Evolutionary conservation across 768 basidiomycete species (phyloP), one percentile per base, ranked within the genome.

Genomic region (Calvatia gigantea): DNA sequence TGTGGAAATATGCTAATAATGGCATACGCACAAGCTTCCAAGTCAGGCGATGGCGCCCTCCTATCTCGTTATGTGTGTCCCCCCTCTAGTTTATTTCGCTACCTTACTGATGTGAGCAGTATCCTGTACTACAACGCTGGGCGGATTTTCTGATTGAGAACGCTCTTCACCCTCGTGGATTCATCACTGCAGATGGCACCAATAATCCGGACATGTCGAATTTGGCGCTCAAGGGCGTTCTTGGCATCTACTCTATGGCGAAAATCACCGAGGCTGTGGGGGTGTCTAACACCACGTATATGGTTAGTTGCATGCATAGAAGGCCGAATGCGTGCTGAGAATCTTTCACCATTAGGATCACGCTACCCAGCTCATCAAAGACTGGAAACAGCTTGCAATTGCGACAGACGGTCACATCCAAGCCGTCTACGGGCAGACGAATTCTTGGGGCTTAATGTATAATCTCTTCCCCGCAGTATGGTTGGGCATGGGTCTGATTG

Each of bases 1-100:
- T 77, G 77, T 39, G 81, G 80, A 21, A 83, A 80, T 61, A 83
- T 83, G 81, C 68, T 85, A 8, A 81, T 83, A 60, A 79, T 83
- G 77, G 70, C 74, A 8, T 67, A 80, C 47, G 78, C 77, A 31
- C 66, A 71, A 52, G 68, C 67, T 2, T 60, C 51, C 12, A 64
- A 58, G 12, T 64, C 67, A 3, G 68, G 69, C 9, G 69, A 73
- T 47, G 65, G 62, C n/a, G 73, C 74, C 0, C 67, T 79, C 28
- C 62, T 83, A 33, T 54, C 51, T 6, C 61, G 58, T 39, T 75
- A 75, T 58, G 76, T 76, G 43, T 45, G 75, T 62, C 28, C 21
- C 39, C 27, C 19, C 6, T 23, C 38, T 15, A 46, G 37, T 39
- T 45, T 19, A 17, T 21, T 4, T 27, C 21, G 39, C 51, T 35